A percentile compares a stretch with the other conserved stretches of the same genome.
These are phyloP conservation scores for Centaurea solstitialis DNA, from an alignment of 129 eudicot species.

Conservation along the genomic window DNA sequence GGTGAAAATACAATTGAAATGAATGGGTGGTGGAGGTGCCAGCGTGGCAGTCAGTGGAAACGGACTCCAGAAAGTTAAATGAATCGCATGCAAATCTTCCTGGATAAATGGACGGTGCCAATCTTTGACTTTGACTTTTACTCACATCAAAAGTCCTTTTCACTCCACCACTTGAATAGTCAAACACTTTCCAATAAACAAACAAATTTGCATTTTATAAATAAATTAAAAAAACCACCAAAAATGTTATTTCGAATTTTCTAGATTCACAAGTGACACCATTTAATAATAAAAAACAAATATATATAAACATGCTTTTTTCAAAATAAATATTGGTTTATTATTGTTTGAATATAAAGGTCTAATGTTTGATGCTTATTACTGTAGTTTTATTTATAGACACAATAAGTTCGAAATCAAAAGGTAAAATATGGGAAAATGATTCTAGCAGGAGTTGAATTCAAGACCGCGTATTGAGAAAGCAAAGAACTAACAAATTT, in stretches of 20 bases:
- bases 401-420: too few relatives aligned
- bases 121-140: constrained; percentile 28
- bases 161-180: constrained; percentile 15
- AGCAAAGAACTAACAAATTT: too few relatives aligned
- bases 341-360: too few relatives aligned
- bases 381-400: too few relatives aligned
- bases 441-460: too few relatives aligned
- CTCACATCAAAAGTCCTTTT: background rate
- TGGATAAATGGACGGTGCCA: constrained; percentile 36
- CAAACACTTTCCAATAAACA: background rate
- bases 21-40: background rate
- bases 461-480: too few relatives aligned
- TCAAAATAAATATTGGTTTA: too few relatives aligned
- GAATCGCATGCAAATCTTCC: constrained; percentile 14
- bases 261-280: too few relatives aligned
- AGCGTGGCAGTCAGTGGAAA: constrained; percentile 19
- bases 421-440: too few relatives aligned
- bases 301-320: too few relatives aligned
- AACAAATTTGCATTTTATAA: background rate
- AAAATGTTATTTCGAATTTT: background rate
- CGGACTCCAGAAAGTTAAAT: background rate
- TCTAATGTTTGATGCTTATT: too few relatives aligned
- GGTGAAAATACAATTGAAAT: background rate
- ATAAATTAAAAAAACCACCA: background rate
- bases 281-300: too few relatives aligned